Conservation (phyloP, 176 grass and related monocot genomes). For the Cymbopogon citratus region DNA sequence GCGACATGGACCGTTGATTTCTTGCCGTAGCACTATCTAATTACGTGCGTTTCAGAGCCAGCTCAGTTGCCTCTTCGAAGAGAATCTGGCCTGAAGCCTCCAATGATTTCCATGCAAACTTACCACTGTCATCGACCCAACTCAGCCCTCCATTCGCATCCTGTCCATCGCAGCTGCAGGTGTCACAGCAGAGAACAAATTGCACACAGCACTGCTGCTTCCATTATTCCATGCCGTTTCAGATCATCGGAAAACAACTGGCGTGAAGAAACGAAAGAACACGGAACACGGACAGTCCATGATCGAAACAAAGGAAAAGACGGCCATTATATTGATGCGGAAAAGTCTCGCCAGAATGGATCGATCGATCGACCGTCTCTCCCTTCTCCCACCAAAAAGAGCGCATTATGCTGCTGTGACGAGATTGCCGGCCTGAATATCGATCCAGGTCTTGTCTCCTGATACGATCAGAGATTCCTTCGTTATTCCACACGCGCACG, state of each 20-base stretch:
- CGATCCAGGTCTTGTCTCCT: slow-evolving; percentile 20
- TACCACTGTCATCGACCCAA: neutral
- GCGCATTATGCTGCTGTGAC: neutral
- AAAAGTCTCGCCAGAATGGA: neutral
- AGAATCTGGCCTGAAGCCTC: neutral
- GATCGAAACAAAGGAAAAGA: neutral
- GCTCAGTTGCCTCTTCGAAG: neutral
- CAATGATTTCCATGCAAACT: neutral
- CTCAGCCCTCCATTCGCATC: neutral
- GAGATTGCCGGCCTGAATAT: neutral
- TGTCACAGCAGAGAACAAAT: neutral
- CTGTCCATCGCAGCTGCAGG: neutral
- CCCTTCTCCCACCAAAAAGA: neutral
- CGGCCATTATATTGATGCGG: neutral
- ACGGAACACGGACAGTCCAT: neutral
- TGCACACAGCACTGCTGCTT: neutral
- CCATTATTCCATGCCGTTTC: neutral
- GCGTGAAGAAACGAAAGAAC: neutral
- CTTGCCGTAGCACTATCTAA: neutral
- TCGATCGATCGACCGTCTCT: neutral
- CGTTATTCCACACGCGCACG: neutral
- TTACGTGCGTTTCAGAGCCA: neutral
- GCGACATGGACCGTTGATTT: neutral
- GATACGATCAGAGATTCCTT: slow-evolving; percentile 42
- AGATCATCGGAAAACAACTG: neutral